Evolutionary conservation across 306 rosid species (phyloP), one percentile per base, ranked within the genome.

Genomic region (Inga leiocalycina): DNA sequence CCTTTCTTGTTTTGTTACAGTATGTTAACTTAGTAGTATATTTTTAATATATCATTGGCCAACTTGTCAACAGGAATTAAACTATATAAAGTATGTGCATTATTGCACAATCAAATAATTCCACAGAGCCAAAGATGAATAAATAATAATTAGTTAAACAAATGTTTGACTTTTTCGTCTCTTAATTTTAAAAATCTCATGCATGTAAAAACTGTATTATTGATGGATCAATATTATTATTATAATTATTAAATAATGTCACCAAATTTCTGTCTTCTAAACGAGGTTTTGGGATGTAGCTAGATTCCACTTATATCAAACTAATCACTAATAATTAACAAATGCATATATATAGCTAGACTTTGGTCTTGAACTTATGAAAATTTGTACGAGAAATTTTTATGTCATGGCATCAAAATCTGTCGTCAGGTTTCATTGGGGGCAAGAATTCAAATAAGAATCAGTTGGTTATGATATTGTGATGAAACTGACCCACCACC

Each of bases 401-500:
- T 24, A 24, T 57, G 79, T 32, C 73, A 22, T 46, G 76, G 81
- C 44, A 27, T 74, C 56, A 76, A 71, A 78, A 59, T 43, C 52
- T 70, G 59, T 20, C 49, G 82, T 74, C 52, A 39, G 43, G 43
- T 39, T 82, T 80, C 76, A 76, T 61, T 84, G 88, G 30, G 71
- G 24, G 57, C 85, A 85, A 85, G 16, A 10, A 3, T 49, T 49
- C 54, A 49, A 85, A 83, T 77, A 54, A 83, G 85, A 78, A 84
- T 88, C 88, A 74, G 86, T 86, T 86, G 5, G 88, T 88, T 87
- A 84, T 78, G 91, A 81, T 86, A 66, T 84, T 86, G 84, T 70
- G 87, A 82, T 77, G 86, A 83, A 85, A 83, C 20, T 64, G 80
- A 57, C 62, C 77, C 75, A 66, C 43, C 43, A 48, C 17, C 14